Percentiles rank a stretch among this genome's conserved stretches.
phyloP scores from a whole-genome alignment of 352 stramenopile species.

The Phytophthora quininea region DNA sequence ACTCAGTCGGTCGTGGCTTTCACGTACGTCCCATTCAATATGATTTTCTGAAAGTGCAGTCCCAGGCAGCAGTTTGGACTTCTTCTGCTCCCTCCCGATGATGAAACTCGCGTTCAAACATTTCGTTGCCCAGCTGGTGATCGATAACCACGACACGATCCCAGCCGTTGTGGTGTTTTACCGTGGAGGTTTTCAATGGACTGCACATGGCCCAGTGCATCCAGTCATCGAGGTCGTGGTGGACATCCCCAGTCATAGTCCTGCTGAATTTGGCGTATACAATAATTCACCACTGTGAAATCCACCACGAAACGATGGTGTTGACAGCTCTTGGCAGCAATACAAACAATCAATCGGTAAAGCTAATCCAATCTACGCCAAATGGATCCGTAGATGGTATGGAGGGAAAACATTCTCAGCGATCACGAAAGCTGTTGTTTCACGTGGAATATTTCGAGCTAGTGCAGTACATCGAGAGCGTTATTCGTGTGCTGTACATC shows the following conservation, averaged over 20 bases:
- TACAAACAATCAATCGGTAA: background rate
- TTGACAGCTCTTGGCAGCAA: background rate
- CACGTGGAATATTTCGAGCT: constrained; percentile 19
- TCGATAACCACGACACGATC: too few relatives aligned
- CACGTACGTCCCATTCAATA: too few relatives aligned
- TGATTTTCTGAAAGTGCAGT: too few relatives aligned
- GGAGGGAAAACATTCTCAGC: background rate
- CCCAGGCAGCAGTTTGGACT: too few relatives aligned
- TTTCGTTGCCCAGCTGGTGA: too few relatives aligned
- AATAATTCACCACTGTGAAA: background rate
- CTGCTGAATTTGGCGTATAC: background rate
- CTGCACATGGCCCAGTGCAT: background rate
- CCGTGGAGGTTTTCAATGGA: background rate
- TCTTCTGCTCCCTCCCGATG: too few relatives aligned
- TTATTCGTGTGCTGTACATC: constrained; percentile 24
- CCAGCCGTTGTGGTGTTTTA: background rate
- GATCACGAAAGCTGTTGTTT: constrained; percentile 14
- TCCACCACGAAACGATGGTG: too few relatives aligned
- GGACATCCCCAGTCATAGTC: background rate
- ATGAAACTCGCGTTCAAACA: too few relatives aligned
- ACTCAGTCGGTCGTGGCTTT: too few relatives aligned
- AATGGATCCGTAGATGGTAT: background rate
- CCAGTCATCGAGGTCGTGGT: background rate
- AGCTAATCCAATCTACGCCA: background rate
- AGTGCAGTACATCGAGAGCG: constrained; percentile 25